Evolutionary conservation across 1,284 basidiomycete genomes (phyloP), one percentile per base, ranked within the genome.

Genomic region (Puccinia coronata): DNA sequence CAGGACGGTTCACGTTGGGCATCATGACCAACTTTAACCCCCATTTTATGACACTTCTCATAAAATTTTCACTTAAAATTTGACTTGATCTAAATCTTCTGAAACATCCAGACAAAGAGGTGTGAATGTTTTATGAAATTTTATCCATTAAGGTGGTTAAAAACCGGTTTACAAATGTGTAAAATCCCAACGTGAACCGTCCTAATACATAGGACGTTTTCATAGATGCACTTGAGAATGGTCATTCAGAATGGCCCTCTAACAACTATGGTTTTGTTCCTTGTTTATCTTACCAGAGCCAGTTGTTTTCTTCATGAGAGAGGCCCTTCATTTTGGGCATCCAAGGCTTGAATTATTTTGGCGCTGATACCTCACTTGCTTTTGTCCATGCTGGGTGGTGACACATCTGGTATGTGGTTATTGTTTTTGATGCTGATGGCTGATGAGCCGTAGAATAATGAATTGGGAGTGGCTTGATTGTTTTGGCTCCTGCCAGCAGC

Each of bases 271-370:
- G 86, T 99, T 96, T 8, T 97, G 96, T 86, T 99, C 97, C 87
- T 99, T 97, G 0, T 94, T 98, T 90, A 97, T 93, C n/a, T 80
- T 96, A 87, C 96, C 96, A 99, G 41, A 98, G 88, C 78, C 87
- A 88, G 81, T 88, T 87, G 31, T 83, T 81, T 1, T 82, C 72
- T 34, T 86, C 85, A 79, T 84, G 82, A 28, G 77, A 53, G 18
- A 79, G n/a, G 20, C 67, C 67, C 1, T 59, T 11, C 67, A 59
- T 70, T 39, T 79, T 79, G 20, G 77, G 77, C 36, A 53, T 43
- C 77, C 77, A 79, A n/a, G 47, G 63, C 20, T 77, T 47, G 36
- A n/a, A 43, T 36, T 77, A 67, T 39, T 16, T 2, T 1, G 25
- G 9, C 25, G 16, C 31, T 49, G n/a, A n/a, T n/a, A n/a, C n/a